Evolutionary conservation across 2,329 filamentous ascomycete species (phyloP).

Genomic region (Arthrobotrys iridis): DNA sequence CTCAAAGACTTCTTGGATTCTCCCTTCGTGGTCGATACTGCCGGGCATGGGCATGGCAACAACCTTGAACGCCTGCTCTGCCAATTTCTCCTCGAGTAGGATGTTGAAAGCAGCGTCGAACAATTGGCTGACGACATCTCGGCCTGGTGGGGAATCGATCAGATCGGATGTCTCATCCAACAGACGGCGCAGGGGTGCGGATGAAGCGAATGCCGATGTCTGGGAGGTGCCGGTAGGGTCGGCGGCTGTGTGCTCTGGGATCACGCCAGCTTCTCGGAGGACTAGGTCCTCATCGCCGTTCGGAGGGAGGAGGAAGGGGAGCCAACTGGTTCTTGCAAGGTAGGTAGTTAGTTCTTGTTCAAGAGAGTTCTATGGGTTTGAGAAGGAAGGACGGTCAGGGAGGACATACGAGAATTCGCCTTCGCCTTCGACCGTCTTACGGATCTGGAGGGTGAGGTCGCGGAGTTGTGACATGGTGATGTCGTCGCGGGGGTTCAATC

Average conservation of each 20-base stretch:
- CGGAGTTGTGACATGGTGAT: constrained; percentile 82
- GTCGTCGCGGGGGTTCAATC: constrained; percentile 84
- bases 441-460: constrained; percentile 81
- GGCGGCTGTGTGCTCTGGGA: constrained; percentile 67
- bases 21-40: constrained; percentile 55
- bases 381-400: neutral
- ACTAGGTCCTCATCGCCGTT: constrained; percentile 81
- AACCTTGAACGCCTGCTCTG: constrained; percentile 78
- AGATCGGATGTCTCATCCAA: constrained; percentile 96
- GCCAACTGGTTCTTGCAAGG: constrained; percentile 73
- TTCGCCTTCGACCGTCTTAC: constrained; percentile 81
- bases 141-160: constrained; percentile 91
- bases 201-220: constrained; percentile 62
- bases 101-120: constrained; percentile 88
- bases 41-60: constrained; percentile 60
- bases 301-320: constrained; percentile 83
- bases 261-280: constrained; percentile 80
- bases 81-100: constrained; percentile 83
- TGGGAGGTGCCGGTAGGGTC: constrained; percentile 59
- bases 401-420: constrained; percentile 41
- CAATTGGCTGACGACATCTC: constrained; percentile 82
- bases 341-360: constrained; percentile 41
- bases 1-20: constrained; percentile 68
- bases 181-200: constrained; percentile 76
- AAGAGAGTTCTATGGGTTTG: constrained; percentile 56